Evolutionary conservation across 345 rosid genomes (phyloP), one percentile per base, ranked within the genome.

Genomic region (Excoecaria agallocha): DNA sequence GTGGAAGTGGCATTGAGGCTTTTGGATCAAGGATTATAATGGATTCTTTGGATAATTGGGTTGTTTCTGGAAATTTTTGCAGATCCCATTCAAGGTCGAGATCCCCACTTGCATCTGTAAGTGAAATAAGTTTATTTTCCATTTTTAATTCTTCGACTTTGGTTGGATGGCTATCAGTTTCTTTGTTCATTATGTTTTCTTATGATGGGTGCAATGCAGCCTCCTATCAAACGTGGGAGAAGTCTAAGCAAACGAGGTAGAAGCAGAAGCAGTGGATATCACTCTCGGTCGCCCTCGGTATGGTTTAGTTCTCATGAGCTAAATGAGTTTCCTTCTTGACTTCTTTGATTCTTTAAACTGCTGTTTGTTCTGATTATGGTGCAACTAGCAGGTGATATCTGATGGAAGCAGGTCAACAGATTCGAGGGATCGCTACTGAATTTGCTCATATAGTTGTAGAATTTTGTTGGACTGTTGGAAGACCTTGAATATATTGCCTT

Each of bases 71-170:
- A 69, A 77, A 35, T 77, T 79, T 81, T 87, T 87, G 89, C 91
- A 89, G 96, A 77, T 90, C 94, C 11, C 71, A 8, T 5, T 86
- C 90, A 49, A 85, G 89, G 51, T 91, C 95, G 49, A 72, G 79
- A 55, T 87, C 96, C 69, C 92, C 93, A 74, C 55, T 76, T 50
- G 75, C 87, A 63, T 82, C 91, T 3, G 96, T 89, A 87, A 91
- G 96, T 86, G 59, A 69, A 72, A 56, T 38, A 68, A 16, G 25
- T n/a, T 56, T 8, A 4, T 25, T 30, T 57, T 59, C 9, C 0
- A 3, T 65, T 19, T 13, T 38, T 11, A 49, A 13, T 20, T 58
- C 3, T 56, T 54, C n/a, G n/a, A n/a, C n/a, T n/a, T n/a, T n/a
- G 20, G 50, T n/a, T n/a, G 16, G 43, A 56, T 39, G 10, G 12